Evolutionary conservation across 108 stramenopile species (phyloP), one percentile per base, ranked within the genome.

Genomic region (Nitzschia sp.): DNA sequence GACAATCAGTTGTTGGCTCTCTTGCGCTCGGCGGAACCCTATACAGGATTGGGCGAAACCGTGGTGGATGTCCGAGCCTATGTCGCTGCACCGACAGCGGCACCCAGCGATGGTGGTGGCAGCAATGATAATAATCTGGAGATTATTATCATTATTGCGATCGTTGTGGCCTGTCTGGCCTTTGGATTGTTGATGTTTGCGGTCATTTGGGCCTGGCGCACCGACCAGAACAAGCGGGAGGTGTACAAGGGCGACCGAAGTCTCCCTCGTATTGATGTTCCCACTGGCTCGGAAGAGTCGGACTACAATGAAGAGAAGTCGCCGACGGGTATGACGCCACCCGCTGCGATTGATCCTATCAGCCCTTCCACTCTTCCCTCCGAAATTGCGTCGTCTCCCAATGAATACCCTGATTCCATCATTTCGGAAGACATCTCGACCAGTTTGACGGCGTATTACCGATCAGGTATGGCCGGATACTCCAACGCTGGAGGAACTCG

Each of bases 111-210:
- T 1, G 59, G 34, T 8, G 19, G 24, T 1, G 31, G 28, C 24
- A 21, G 46, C 46, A 19, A 30, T 56, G 34, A 47, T 23, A 63
- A 73, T 57, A 59, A 33, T 27, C 68, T 82, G 64, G 74, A 82
- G 35, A 74, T 82, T 51, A 74, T 87, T 32, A 87, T 87, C 61
- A 76, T 83, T 28, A 63, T 78, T 46, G 86, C 86, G 56, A 79
- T 87, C 70, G 79, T 79, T 6, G 77, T 87, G 49, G 86, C 86
- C 0, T 80, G 71, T 56, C 31, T 80, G n/a, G 82, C 86, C 0
- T 82, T 82, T 64, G 45, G 69, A 0, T 65, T 87, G 17, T 56
- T 87, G 30, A 56, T 76, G 33, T 74, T 81, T 49, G 82, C 86
- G 19, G 56, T 87, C 24, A 48, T 73, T 49, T 76, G 83, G 79